Evolutionary conservation across 2,329 filamentous ascomycete species (phyloP).

Genomic region (Cercospora beticola): DNA sequence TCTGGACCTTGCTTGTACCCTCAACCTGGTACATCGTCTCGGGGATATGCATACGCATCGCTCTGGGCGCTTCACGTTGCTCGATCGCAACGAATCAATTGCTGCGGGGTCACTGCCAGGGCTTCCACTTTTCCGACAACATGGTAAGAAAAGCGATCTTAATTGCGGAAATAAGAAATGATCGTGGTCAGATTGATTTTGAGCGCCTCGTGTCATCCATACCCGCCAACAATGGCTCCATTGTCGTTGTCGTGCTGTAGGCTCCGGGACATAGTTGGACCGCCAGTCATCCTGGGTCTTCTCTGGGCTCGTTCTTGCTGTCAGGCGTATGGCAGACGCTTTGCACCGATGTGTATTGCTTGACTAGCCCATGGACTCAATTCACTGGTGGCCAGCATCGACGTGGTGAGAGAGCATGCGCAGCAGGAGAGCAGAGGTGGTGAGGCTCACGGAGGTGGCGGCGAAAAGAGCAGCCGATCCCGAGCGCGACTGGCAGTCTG

Average conservation of each 20-base stretch:
- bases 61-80: background rate
- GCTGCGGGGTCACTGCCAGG: constrained; percentile 15
- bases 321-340: background rate
- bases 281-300: background rate
- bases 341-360: background rate
- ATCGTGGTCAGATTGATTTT: background rate
- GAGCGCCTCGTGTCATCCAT: background rate
- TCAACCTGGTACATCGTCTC: background rate
- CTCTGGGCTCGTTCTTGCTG: background rate
- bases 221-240: background rate
- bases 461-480: background rate
- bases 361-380: background rate
- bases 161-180: background rate
- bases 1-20: constrained; percentile 3
- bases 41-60: constrained; percentile 4
- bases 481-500: background rate
- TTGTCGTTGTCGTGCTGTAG: background rate
- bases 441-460: background rate
- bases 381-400: background rate
- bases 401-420: background rate
- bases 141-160: constrained; percentile 14
- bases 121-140: constrained; percentile 21
- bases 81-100: constrained; percentile 3
- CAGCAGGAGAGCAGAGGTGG: background rate
- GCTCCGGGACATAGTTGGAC: background rate